A percentile compares a stretch with the other conserved stretches of the same genome.
These are phyloP conservation scores for Euphorbia celastroides DNA, from an alignment of 441 rosid genomes.

Conservation along the genomic window DNA sequence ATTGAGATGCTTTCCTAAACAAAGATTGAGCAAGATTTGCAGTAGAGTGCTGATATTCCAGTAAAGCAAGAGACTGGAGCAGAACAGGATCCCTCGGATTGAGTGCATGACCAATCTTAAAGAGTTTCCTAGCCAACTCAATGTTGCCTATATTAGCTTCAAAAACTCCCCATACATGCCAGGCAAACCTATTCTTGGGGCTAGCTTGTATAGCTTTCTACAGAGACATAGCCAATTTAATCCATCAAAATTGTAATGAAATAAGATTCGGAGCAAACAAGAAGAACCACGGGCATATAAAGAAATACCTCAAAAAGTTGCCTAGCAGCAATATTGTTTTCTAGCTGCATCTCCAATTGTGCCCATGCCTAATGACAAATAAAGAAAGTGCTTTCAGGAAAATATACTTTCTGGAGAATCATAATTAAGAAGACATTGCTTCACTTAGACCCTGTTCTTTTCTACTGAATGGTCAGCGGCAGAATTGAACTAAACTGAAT, in stretches of 20 bases:
- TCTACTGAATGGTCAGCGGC: no score
- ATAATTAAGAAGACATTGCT: not conserved
- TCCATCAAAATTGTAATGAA: not conserved
- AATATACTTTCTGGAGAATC: not conserved
- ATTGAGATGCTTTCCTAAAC: slow-evolving; percentile 73
- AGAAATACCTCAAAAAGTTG: slow-evolving; percentile 69
- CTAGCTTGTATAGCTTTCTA: slow-evolving; percentile 93
- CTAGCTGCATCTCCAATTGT: slow-evolving; percentile 83
- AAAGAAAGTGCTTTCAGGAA: slow-evolving; percentile 17
- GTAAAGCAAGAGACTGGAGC: slow-evolving; percentile 83
- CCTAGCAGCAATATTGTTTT: slow-evolving; percentile 65
- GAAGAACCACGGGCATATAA: slow-evolving; percentile 9
- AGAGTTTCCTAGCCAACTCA: slow-evolving; percentile 72
- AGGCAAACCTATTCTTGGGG: slow-evolving; percentile 91
- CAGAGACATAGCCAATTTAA: slow-evolving; percentile 12
- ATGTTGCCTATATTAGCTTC: slow-evolving; percentile 66
- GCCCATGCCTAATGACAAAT: slow-evolving; percentile 79
- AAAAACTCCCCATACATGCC: slow-evolving; percentile 97
- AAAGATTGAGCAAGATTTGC: slow-evolving; percentile 67
- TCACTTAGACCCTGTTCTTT: no score
- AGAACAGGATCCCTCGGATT: slow-evolving; percentile 95
- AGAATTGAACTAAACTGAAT: no score
- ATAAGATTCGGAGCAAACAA: not conserved
- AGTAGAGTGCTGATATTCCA: slow-evolving; percentile 78
- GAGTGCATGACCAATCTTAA: slow-evolving; percentile 80